Evolutionary conservation across 1,284 basidiomycete species (phyloP), one percentile per base, ranked within the genome.

Genomic region (Xanthoconium separans): DNA sequence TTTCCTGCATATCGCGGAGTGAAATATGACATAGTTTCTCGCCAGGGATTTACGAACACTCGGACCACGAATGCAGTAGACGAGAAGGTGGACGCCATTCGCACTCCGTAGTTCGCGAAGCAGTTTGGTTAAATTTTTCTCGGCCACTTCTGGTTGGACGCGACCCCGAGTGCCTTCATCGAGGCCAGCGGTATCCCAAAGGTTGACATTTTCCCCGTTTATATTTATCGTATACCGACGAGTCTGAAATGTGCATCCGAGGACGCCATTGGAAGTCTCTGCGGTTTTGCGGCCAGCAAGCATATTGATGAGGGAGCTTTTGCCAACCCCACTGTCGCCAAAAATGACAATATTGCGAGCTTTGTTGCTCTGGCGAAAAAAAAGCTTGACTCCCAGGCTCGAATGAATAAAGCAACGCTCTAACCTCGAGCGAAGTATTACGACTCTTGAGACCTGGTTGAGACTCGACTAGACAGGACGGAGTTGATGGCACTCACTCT

Each of bases 311-410:
- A 71, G 42, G 13, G 66, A 66, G 41, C 70, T 71, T 56, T 68
- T 70, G 15, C 66, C 66, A 4, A 67, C 66, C 16, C 66, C 70
- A n/a, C 67, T 71, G 31, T 70, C 70, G 7, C 66, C 70, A 20
- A 68, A 68, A 40, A 68, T 42, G n/a, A 68, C 60, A 11, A 68
- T 37, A 44, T 68, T 68, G 20, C 54, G 67, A 36, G 15, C 20
- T 33, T 54, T 56, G 11, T 40, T 27, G 13, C 22, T n/a, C 56
- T 57, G 16, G 44, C 36, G 36, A 24, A 12, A 8, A 16, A 29
- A 3, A 46, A 24, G 1, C 30, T 62, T 20, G 40, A 34, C 16
- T 43, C 34, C 4, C 16, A 13, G n/a, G 18, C 15, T n/a, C 41
- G 31, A 20, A 3, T 9, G 16, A 39, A 37, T 2, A 8, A 11